Percentiles rank a stretch among this genome's conserved stretches.
Evolutionary conservation across 805 yeast species (phyloP).

Genomic region (Candida xiaguanensis): DNA sequence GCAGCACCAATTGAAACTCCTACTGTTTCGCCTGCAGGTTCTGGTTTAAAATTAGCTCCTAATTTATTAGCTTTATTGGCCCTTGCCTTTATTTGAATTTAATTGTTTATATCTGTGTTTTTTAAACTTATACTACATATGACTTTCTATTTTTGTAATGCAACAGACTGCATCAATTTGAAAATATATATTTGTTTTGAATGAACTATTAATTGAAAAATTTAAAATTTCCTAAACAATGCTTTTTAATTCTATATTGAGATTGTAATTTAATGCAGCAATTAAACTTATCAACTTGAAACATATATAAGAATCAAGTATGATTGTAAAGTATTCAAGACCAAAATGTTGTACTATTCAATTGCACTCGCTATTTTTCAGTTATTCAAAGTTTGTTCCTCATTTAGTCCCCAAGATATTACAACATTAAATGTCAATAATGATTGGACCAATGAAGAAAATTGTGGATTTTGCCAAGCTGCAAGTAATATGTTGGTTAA

Average conservation of each 20-base stretch:
- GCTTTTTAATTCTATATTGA: background rate
- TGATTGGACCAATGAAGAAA: background rate
- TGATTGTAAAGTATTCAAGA: background rate
- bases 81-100: conserved; percentile 1
- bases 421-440: background rate
- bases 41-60: background rate
- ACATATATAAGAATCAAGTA: background rate
- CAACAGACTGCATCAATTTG: conserved; percentile 1
- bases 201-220: background rate
- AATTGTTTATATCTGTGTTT: background rate
- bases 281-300: background rate
- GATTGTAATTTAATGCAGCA: conserved; percentile 3
- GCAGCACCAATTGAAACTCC: background rate
- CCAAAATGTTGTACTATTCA: conserved; percentile 1
- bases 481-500: background rate
- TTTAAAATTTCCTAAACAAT: background rate
- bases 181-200: conserved; percentile 2
- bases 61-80: background rate
- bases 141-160: conserved; percentile 1
- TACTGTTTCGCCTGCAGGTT: conserved; percentile 2
- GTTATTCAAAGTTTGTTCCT: background rate
- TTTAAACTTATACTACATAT: background rate
- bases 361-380: conserved; percentile 5
- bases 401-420: conserved; percentile 1
- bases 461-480: background rate